Conservation (phyloP, 75 land plant species). For the Ceratopteris richardii region DNA sequence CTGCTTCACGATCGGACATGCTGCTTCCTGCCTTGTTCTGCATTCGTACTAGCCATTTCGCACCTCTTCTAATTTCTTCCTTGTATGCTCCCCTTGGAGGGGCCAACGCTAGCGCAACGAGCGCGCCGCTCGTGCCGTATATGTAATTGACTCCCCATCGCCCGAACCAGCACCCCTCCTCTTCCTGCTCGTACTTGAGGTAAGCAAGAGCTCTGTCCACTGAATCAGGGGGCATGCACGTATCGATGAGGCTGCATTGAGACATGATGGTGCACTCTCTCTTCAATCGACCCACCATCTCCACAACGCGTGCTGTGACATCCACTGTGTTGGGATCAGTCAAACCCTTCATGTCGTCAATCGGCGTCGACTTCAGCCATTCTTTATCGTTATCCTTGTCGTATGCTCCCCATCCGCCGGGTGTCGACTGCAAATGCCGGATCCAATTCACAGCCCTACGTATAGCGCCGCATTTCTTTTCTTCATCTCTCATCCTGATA, state of each 20-base stretch:
- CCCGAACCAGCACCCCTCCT: slow-evolving; percentile 8
- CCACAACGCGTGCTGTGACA: slow-evolving; percentile 4
- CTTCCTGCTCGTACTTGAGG: slow-evolving; percentile 5
- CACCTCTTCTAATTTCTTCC: neutral
- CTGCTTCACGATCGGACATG: too few species aligned
- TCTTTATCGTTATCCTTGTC: too few species aligned
- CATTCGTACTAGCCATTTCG: neutral
- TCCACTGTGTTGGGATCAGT: too few species aligned
- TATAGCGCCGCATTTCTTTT: too few species aligned
- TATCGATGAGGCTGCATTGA: too few species aligned
- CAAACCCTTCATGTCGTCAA: too few species aligned
- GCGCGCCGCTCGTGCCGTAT: slow-evolving; percentile 7
- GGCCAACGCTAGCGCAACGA: neutral
- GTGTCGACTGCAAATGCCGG: too few species aligned
- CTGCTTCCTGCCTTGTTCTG: slow-evolving; percentile 1
- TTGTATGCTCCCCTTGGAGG: neutral
- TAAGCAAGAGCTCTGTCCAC: neutral
- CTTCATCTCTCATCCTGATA: too few species aligned
- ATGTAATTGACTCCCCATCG: slow-evolving; percentile 10
- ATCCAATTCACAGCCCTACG: too few species aligned
- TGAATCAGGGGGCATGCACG: neutral
- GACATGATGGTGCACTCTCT: too few species aligned
- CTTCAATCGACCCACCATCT: slow-evolving; percentile 7
- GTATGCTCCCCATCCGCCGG: too few species aligned
- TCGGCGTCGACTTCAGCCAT: too few species aligned